phyloP scores from a whole-genome alignment of 176 grass and related monocot genomes.

The Triticum urartu region DNA sequence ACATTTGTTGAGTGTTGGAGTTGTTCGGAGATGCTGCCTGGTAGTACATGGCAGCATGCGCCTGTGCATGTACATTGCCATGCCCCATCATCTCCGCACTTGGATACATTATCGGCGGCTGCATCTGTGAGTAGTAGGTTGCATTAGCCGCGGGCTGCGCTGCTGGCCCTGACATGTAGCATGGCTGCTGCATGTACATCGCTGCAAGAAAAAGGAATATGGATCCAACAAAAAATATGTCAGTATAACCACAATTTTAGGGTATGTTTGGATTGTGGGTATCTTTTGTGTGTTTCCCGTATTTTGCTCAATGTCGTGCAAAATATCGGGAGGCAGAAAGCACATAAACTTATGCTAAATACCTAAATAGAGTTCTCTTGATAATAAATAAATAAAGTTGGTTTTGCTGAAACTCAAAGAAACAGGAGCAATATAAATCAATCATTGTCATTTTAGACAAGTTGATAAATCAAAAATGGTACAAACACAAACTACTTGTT shows the following conservation, averaged over 20 bases:
- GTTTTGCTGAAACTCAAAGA: too few species aligned
- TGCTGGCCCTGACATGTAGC: slow-evolving; percentile 1
- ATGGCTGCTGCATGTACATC: slow-evolving; percentile 18
- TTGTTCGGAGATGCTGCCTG: background rate
- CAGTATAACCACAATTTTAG: background rate
- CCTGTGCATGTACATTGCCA: background rate
- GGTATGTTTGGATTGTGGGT: too few species aligned
- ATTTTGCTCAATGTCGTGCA: too few species aligned
- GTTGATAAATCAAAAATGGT: background rate
- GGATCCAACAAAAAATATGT: background rate
- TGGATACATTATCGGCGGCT: too few species aligned
- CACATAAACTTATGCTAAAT: too few species aligned
- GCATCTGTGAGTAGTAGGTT: slow-evolving; percentile 12
- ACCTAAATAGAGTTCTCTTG: too few species aligned
- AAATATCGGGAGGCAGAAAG: too few species aligned
- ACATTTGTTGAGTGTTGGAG: background rate
- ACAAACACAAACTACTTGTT: background rate
- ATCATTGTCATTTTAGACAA: background rate
- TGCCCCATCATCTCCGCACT: background rate
- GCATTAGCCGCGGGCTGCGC: background rate
- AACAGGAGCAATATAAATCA: background rate
- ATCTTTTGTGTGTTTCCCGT: too few species aligned
- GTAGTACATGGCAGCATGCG: slow-evolving; percentile 1
- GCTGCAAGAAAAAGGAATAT: slow-evolving; percentile 13
- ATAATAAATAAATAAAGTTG: too few species aligned